Percentiles rank a stretch among this genome's conserved stretches.
These are phyloP conservation scores for Mucor ambiguus DNA, from an alignment of 371 early-diverging fungal genomes.

Conservation along the genomic window DNA sequence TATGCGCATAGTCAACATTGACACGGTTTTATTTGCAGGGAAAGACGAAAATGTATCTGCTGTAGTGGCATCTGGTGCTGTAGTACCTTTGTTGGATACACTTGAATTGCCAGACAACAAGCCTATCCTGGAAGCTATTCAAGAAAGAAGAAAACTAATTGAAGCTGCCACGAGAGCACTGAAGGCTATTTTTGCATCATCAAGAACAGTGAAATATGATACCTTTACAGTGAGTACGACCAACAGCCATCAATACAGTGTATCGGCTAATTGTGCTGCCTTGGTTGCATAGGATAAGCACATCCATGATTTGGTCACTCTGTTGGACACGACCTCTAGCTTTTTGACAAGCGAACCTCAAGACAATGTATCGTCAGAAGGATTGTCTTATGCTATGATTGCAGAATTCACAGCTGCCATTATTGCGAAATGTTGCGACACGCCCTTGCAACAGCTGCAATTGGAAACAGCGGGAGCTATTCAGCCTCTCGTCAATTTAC, in stretches of 20 bases:
- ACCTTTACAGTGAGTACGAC: constrained; percentile 56
- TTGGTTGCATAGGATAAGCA: constrained; percentile 41
- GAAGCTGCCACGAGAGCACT: constrained; percentile 78
- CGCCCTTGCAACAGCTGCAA: constrained; percentile 60
- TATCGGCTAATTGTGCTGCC: neutral
- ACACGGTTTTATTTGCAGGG: constrained; percentile 41
- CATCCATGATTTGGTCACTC: constrained; percentile 33
- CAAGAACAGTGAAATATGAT: constrained; percentile 53
- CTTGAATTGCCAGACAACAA: constrained; percentile 51
- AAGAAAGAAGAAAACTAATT: constrained; percentile 54
- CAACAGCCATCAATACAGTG: neutral
- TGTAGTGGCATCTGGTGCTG: constrained; percentile 63
- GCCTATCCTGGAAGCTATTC: constrained; percentile 39
- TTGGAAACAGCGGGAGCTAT: constrained; percentile 65
- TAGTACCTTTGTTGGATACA: constrained; percentile 62
- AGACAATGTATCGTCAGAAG: constrained; percentile 39
- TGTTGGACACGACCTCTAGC: constrained; percentile 34
- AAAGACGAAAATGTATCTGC: constrained; percentile 66
- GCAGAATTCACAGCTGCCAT: constrained; percentile 72
- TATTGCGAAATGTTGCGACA: constrained; percentile 68
- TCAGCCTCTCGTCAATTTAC: constrained; percentile 59
- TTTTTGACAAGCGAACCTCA: constrained; percentile 29
- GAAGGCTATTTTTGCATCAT: constrained; percentile 72
- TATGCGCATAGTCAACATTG: neutral
- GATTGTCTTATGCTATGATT: constrained; percentile 58